Conservation (phyloP, 371 early-diverging fungal species). For the Apophysomyces elegans region DNA sequence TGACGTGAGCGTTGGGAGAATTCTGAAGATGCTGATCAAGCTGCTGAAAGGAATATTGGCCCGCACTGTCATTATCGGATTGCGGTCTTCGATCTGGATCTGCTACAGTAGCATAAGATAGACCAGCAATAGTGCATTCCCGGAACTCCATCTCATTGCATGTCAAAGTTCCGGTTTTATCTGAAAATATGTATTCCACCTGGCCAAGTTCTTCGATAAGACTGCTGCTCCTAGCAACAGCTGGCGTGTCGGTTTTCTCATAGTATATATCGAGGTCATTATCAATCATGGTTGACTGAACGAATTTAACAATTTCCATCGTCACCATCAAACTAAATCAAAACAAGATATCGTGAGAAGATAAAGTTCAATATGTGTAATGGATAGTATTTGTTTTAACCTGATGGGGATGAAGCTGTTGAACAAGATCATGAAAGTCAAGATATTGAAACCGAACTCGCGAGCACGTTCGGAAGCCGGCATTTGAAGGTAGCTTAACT, state of each 20-base stretch:
- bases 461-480: constrained; percentile 30
- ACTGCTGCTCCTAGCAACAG: constrained; percentile 87
- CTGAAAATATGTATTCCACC: constrained; percentile 84
- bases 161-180: constrained; percentile 96
- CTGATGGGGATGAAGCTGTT: constrained; percentile 93
- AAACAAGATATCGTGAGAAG: background rate
- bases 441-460: constrained; percentile 70
- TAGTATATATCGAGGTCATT: constrained; percentile 86
- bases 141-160: constrained; percentile 97
- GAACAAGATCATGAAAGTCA: constrained; percentile 88
- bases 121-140: constrained; percentile 80
- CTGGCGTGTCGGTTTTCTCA: constrained; percentile 83
- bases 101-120: constrained; percentile 69
- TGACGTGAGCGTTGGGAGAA: constrained; percentile 53
- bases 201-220: constrained; percentile 96
- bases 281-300: constrained; percentile 81
- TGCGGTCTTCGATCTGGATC: constrained; percentile 61
- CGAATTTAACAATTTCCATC: constrained; percentile 90
- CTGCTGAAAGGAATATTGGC: constrained; percentile 68
- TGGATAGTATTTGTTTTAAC: constrained; percentile 26
- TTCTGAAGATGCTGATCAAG: constrained; percentile 59
- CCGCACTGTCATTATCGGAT: constrained; percentile 30
- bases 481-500: constrained; percentile 40
- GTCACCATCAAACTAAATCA: constrained; percentile 79
- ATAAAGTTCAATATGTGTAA: background rate